These are phyloP conservation scores for Coemansia sp. DNA, from an alignment of 192 early-diverging fungal genomes.

Conservation along the genomic window DNA sequence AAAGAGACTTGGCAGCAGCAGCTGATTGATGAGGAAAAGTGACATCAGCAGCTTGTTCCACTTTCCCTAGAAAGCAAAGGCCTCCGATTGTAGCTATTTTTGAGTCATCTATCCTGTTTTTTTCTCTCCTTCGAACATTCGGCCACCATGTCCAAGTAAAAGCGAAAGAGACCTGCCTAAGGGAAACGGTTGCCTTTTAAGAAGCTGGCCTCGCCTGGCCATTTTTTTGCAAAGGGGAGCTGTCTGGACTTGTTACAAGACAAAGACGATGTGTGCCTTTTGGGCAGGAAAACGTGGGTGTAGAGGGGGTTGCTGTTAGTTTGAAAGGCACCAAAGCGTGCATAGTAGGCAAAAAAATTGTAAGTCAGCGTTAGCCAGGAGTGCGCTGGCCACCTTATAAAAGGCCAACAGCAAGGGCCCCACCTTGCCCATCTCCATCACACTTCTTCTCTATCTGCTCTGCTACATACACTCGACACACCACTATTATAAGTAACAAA, in stretches of 20 bases:
- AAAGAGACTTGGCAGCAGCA: background rate
- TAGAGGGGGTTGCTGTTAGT: background rate
- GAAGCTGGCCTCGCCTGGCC: background rate
- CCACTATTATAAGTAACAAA: background rate
- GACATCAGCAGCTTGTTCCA: background rate
- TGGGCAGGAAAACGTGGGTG: background rate
- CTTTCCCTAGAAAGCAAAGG: background rate
- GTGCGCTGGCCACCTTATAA: background rate
- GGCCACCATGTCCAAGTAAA: background rate
- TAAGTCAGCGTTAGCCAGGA: background rate
- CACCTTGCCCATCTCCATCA: background rate
- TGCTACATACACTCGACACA: background rate
- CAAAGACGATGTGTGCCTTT: background rate
- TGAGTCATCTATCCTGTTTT: background rate
- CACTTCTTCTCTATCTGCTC: background rate
- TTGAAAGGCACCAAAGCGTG: background rate
- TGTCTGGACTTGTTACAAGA: background rate
- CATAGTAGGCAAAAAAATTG: background rate
- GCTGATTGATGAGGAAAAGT: background rate
- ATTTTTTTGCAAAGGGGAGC: background rate
- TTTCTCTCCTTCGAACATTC: background rate
- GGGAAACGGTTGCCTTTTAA: too few species aligned
- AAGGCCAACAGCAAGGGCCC: background rate
- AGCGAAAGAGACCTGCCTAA: background rate
- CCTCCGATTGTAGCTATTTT: background rate